Base-by-base conservation (phyloP, 2,329 filamentous ascomycete genomes). In the Zarea fungicola region DNA sequence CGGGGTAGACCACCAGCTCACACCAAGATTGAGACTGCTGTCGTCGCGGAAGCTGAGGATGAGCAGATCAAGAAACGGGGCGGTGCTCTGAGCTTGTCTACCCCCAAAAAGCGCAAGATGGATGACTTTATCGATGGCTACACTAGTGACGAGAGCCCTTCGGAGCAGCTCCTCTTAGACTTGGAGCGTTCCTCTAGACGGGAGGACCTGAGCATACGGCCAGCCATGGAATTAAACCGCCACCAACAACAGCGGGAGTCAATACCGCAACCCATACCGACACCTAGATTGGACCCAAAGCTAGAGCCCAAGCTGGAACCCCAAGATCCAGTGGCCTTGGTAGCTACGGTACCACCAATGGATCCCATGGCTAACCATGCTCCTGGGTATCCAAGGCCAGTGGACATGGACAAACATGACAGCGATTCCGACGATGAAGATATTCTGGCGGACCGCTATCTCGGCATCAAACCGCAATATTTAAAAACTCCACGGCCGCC, bases 21-120 rank as follows among this genome's bases (percentile, higher is more conserved):
- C 21, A 48, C 14, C 9, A 26, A 58, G 47, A 66, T 66, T 51
- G 61, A 67, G 48, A 52, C 61, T 8, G 63, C 58, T 1, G 60
- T 61, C 2, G 60, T 62, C 3, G 62, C 58, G 3, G 61, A 60
- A 28, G 52, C 57, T 4, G 60, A 61, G 32, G 53, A 54, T 1
- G 52, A 59, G 50, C 52, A 55, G 31, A 45, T 53, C 1, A 54
- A 56, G 16, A 59, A 59, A 4, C 65, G 59, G 51, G 60, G 56
- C 42, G 59, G 62, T 0, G 60, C 60, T 5, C 65, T 70, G 58
- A 66, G 61, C 37, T 54, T 70, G 3, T 63, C 62, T 2, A 68
- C 63, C 2, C 69, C 68, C 2, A 56, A 60, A 1, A 70, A 71
- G 54, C 53, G 53, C 2, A 58, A 56, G 6, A 36, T 65, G 16